phyloP scores from a whole-genome alignment of 1,284 basidiomycete species.

The Cystobasidium sp. region DNA sequence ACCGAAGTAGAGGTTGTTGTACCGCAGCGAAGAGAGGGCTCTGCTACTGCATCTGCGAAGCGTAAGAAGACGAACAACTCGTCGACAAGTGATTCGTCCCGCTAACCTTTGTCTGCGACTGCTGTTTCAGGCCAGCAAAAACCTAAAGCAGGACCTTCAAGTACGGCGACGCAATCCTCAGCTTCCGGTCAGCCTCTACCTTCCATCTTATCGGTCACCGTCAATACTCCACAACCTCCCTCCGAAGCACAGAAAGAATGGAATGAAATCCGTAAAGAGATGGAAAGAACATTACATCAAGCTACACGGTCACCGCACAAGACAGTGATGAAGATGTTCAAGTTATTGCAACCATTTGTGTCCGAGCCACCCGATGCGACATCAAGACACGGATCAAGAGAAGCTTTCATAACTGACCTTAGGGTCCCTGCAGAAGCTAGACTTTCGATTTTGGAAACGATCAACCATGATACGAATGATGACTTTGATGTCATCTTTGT shows the following conservation, averaged over 20 bases:
- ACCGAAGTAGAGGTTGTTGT: slow-evolving; percentile 15
- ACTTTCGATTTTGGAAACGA: slow-evolving; percentile 16
- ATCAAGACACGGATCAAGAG: slow-evolving; percentile 9
- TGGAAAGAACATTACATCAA: slow-evolving; percentile 14
- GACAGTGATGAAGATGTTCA: slow-evolving; percentile 39
- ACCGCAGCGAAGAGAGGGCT: not conserved
- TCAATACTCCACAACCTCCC: slow-evolving; percentile 6
- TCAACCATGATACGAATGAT: slow-evolving; percentile 31
- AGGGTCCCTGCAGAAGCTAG: slow-evolving; percentile 28
- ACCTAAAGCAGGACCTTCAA: not conserved
- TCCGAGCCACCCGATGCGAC: slow-evolving; percentile 29
- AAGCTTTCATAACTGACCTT: slow-evolving; percentile 25
- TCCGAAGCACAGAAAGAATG: slow-evolving; percentile 17
- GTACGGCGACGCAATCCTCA: not conserved
- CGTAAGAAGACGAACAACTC: slow-evolving; percentile 10
- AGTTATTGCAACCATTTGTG: slow-evolving; percentile 25
- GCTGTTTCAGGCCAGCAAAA: not conserved
- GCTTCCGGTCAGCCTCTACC: not conserved
- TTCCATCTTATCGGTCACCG: not conserved
- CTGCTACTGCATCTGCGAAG: slow-evolving; percentile 2
- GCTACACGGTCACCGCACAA: slow-evolving; percentile 36
- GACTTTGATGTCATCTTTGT: slow-evolving; percentile 40
- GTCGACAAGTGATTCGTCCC: not conserved
- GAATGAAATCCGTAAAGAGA: slow-evolving; percentile 15
- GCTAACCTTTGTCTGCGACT: not conserved